Evolutionary conservation across 176 grass and related monocot species (phyloP).

Genomic region (Zoysia pacifica): DNA sequence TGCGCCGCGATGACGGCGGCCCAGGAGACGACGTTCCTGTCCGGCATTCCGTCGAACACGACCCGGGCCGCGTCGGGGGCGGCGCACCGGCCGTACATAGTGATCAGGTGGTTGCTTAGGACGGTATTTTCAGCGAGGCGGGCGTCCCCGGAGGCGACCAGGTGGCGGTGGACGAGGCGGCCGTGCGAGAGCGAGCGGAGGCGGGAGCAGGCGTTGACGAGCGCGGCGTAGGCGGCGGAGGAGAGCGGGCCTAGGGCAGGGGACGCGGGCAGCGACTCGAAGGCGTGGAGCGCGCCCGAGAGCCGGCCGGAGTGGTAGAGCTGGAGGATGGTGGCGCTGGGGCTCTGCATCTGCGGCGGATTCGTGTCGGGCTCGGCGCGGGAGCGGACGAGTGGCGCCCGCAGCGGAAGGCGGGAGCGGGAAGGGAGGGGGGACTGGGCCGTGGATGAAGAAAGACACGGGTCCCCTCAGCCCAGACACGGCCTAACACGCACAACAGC

Average conservation of each 20-base stretch:
- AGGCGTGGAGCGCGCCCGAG: conserved; percentile 41
- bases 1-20: conserved; percentile 73
- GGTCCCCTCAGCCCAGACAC: too few relatives aligned
- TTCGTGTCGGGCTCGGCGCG: not conserved
- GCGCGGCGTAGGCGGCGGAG: conserved; percentile 46
- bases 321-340: conserved; percentile 47
- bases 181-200: conserved; percentile 49
- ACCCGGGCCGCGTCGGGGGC: conserved; percentile 35
- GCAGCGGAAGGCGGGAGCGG: not conserved
- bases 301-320: conserved; percentile 49
- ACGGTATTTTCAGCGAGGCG: conserved; percentile 21
- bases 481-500: too few relatives aligned
- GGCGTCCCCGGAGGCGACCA: conserved; percentile 25
- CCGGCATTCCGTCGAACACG: conserved; percentile 67
- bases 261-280: conserved; percentile 38
- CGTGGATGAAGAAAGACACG: too few relatives aligned
- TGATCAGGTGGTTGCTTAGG: conserved; percentile 56
- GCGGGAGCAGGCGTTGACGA: conserved; percentile 50
- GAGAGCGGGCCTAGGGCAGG: conserved; percentile 20
- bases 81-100: conserved; percentile 55
- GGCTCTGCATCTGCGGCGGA: conserved; percentile 42
- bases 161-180: conserved; percentile 45
- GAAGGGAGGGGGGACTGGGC: too few relatives aligned
- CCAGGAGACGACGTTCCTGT: conserved; percentile 72
- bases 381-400: conserved; percentile 1